Base-by-base conservation (phyloP, 495 filamentous ascomycete genomes). In the Lasiosphaeria miniovina region DNA sequence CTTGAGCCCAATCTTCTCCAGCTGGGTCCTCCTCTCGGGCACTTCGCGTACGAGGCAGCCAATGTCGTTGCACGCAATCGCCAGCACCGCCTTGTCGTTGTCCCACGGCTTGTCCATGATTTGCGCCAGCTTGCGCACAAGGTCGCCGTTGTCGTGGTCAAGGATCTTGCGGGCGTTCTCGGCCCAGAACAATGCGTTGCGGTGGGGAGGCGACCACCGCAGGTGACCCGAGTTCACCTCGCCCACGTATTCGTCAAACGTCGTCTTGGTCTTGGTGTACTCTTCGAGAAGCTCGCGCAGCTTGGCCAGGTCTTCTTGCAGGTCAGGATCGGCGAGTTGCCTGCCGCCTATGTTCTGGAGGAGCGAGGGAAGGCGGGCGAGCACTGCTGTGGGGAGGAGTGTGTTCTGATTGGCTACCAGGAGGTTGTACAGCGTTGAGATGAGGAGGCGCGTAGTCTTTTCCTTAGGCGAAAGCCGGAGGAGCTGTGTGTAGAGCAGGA, bases 231-330 rank as follows among this genome's bases (percentile, higher is more conserved):
- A 86, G 52, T 89, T 84, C 38, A 98, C 78, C 75, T 98, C 94
- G 48, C 89, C 88, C 11, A 91, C 89, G 72, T 98, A 98, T 69
- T 96, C 87, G 74, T 96, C 93, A 64, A 98, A 95, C 0, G 93
- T 98, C 5, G 95, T 98, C 76, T 97, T 95, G 41, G 90, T 94
- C 70, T 90, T 91, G 62, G 92, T 93, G 73, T 98, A 97, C 52
- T 94, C 92, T 31, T 95, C 91, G 74, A 98, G 78, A 75, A 93
- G 87, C 46, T 88, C 85, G 31, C 79, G 87, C 12, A 98, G 80
- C 24, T 77, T 78, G 56, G 84, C 79, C 11, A 98, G 82, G 71
- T 98, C 94, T 62, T 96, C 90, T 33, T 90, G 82, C 35, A 98
- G 84, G 70, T 98, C 94, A 38, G 86, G 83, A 72, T 98, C 94